Conservation (phyloP, 2,329 filamentous ascomycete genomes). For the Calonectria henricotiae region DNA sequence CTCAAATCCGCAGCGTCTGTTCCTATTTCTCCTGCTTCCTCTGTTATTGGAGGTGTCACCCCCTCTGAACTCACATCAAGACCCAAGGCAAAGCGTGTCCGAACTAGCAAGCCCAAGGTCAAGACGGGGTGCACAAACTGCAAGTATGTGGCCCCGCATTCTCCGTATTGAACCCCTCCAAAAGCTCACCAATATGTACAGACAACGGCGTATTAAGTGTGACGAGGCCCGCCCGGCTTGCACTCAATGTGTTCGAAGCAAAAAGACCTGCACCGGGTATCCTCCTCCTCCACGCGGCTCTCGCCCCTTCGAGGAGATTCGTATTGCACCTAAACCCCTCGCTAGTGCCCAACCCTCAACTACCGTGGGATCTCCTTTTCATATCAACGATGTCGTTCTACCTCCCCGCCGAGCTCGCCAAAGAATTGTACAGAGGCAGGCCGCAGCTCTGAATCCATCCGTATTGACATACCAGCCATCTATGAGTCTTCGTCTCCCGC, state of each 20-base stretch:
- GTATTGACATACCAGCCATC: slow-evolving; percentile 63
- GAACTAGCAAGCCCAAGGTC: slow-evolving; percentile 74
- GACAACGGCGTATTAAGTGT: slow-evolving; percentile 76
- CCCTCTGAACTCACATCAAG: slow-evolving; percentile 21
- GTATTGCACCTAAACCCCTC: slow-evolving; percentile 67
- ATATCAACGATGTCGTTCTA: slow-evolving; percentile 49
- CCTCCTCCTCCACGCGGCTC: slow-evolving; percentile 70
- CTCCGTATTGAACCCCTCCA: slow-evolving; percentile 32
- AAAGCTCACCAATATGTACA: slow-evolving; percentile 55
- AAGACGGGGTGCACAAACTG: slow-evolving; percentile 79
- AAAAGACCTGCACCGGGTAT: slow-evolving; percentile 74
- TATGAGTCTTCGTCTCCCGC: slow-evolving; percentile 64
- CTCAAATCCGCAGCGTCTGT: slow-evolving; percentile 31
- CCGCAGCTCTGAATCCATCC: slow-evolving; percentile 49
- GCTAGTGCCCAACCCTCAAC: slow-evolving; percentile 46
- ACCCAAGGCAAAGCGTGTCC: slow-evolving; percentile 60
- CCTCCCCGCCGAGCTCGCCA: slow-evolving; percentile 56
- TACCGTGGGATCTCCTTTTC: slow-evolving; percentile 40
- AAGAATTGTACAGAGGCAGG: slow-evolving; percentile 42
- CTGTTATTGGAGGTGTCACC: slow-evolving; percentile 18
- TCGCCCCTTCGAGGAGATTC: slow-evolving; percentile 65
- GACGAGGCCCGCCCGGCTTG: slow-evolving; percentile 76
- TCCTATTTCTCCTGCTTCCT: slow-evolving; percentile 25
- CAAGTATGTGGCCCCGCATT: slow-evolving; percentile 70
- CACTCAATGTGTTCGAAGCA: slow-evolving; percentile 73